Evolutionary conservation across 257 asterid genomes (phyloP).

Genomic region (Scutellaria galericulata): DNA sequence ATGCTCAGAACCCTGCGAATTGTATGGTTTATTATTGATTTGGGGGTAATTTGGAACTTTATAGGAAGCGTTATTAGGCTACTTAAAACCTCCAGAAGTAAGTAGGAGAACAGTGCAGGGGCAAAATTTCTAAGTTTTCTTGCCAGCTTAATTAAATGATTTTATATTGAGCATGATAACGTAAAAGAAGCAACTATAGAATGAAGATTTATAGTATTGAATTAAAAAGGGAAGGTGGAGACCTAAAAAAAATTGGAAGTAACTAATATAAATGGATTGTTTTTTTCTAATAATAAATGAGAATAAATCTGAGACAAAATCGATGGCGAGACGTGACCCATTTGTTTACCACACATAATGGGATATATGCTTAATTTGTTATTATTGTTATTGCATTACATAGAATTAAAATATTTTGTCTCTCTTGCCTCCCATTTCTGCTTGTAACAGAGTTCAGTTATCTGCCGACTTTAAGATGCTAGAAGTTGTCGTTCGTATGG

Average conservation of each 20-base stretch:
- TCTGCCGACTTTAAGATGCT: conserved; percentile 15
- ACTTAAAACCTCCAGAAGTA: neutral
- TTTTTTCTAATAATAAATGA: no score
- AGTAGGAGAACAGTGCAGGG: neutral
- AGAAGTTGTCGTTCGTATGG: conserved; percentile 1
- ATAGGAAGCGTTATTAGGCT: neutral
- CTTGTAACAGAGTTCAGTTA: conserved; percentile 25
- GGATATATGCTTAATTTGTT: no score
- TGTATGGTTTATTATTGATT: neutral
- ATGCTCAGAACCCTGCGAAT: neutral
- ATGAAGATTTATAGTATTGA: conserved; percentile 2
- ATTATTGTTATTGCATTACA: neutral
- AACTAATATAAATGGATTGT: no score
- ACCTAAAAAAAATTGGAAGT: no score
- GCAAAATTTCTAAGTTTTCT: neutral
- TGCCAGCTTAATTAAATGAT: neutral
- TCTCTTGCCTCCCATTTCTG: neutral
- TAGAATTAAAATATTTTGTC: neutral
- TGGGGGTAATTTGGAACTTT: neutral
- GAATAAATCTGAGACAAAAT: no score
- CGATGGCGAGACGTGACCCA: no score
- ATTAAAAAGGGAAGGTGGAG: no score
- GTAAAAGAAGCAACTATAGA: neutral
- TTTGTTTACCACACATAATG: no score
- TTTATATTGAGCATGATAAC: neutral